Conservation (phyloP, 2,329 filamentous ascomycete species). For the Beauveria medogensis region DNA sequence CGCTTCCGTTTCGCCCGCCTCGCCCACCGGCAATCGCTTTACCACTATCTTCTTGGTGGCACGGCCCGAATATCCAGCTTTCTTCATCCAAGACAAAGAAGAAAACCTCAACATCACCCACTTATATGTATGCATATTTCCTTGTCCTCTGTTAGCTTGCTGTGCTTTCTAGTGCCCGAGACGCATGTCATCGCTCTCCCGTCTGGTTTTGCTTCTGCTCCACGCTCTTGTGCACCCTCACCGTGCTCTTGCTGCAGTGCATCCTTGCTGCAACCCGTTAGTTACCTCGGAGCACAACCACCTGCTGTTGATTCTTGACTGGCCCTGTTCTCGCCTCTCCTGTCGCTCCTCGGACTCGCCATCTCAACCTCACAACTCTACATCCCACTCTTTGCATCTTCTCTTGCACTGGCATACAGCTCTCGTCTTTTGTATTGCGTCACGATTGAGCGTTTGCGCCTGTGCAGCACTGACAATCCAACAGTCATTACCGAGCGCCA, state of each 20-base stretch:
- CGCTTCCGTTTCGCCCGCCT: background rate
- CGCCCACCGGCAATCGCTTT: background rate
- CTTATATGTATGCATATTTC: constrained; percentile 1
- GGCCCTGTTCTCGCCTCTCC: background rate
- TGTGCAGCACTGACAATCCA: background rate
- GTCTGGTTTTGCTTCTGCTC: constrained; percentile 1
- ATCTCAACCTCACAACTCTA: background rate
- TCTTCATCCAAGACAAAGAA: background rate
- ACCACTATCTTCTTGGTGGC: background rate
- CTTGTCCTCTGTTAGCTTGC: background rate
- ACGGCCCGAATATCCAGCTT: background rate
- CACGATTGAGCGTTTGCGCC: background rate
- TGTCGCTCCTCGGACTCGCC: background rate
- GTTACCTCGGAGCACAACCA: background rate
- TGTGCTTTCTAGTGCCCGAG: constrained; percentile 1
- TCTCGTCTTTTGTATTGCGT: background rate
- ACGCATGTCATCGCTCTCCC: constrained; percentile 4
- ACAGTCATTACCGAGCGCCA: constrained; percentile 2
- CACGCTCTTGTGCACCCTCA: background rate
- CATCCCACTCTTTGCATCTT: background rate
- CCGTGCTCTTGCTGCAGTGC: background rate
- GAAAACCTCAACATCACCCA: constrained; percentile 1
- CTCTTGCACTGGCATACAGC: background rate
- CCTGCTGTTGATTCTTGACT: background rate
- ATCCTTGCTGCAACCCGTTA: background rate